Evolutionary conservation across 2,329 filamentous ascomycete genomes (phyloP), one percentile per base, ranked within the genome.

Genomic region (Rhexocercosporidium sp.): DNA sequence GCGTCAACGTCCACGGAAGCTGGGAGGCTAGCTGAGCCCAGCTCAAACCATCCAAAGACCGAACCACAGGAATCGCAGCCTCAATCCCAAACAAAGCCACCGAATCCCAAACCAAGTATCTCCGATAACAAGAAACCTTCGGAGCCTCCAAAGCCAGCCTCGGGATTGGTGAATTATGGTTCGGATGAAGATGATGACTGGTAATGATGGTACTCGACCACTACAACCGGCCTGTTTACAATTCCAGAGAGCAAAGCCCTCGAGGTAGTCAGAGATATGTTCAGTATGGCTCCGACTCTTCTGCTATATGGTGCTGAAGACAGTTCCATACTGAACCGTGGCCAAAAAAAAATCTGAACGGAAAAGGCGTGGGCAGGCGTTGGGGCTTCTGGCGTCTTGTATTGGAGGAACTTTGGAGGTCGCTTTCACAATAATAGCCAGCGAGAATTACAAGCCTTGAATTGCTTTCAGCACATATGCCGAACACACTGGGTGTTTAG

Each of bases 81-180:
- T 34, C 64, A 64, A 41, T 9, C 49, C 9, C 53, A 54, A 20
- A 14, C 51, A 20, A 14, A 31, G n/a, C 9, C 41, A 44, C 11
- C 18, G 22, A 18, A 59, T 14, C 1, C n/a, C 6, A 22, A 62
- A 22, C n/a, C 57, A 25, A 27, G 11, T 31, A 12, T 54, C 39
- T 20, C 27, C 29, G 25, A 37, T 6, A 44, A 54, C 20, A 59
- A 63, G 14, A 70, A 34, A 39, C 49, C 60, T n/a, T 59, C 68
- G 44, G 47, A 64, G 53, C 69, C 78, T 3, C 75, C 66, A 7
- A 75, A 75, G 12, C 47, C 61, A 22, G 66, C 76, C 8, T 61
- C 82, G 54, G 81, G 81, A 0, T 74, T 89, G 46, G 86, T 88
- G 14, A 82, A 81, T 66, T 89, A 89, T 69, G 86, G 82, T 5